Evolutionary conservation across 2,329 filamentous ascomycete genomes (phyloP).

Genomic region (Alternaria arbusti): DNA sequence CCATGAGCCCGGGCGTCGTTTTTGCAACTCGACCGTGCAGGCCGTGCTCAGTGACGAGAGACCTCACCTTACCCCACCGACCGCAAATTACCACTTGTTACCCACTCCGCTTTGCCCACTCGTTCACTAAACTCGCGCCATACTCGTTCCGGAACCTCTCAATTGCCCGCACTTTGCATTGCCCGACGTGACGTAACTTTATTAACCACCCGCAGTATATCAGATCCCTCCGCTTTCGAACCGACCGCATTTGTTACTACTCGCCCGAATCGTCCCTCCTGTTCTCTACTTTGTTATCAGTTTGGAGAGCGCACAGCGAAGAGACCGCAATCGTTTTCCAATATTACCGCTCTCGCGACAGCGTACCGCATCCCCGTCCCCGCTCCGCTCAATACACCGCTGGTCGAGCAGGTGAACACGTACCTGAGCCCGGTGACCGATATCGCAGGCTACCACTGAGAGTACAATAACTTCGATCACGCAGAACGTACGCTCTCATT

Average conservation of each 20-base stretch:
- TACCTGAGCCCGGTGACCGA: conserved; percentile 7
- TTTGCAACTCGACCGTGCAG: conserved; percentile 7
- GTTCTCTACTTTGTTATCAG: background rate
- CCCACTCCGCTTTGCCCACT: background rate
- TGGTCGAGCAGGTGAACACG: background rate
- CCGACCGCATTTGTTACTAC: background rate
- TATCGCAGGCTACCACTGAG: conserved; percentile 3
- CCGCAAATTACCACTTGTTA: background rate
- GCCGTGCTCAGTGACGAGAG: conserved; percentile 22
- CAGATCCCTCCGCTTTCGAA: background rate
- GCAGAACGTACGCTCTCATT: conserved; percentile 1
- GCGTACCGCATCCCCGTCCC: background rate
- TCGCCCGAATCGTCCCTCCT: background rate
- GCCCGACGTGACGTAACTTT: background rate
- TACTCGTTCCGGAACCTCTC: background rate
- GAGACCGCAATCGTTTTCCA: background rate
- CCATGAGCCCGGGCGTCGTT: conserved; percentile 1
- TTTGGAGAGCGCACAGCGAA: background rate
- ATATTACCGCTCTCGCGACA: background rate
- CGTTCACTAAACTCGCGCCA: background rate
- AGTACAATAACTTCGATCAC: conserved; percentile 9
- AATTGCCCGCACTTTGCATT: background rate
- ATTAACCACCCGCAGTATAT: background rate
- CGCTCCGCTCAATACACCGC: conserved; percentile 17
- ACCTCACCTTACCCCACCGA: conserved; percentile 13